A percentile compares a stretch with the other conserved stretches of the same genome.
phyloP scores from a whole-genome alignment of 2,329 filamentous ascomycete genomes.

The Xylariaceae sp. region DNA sequence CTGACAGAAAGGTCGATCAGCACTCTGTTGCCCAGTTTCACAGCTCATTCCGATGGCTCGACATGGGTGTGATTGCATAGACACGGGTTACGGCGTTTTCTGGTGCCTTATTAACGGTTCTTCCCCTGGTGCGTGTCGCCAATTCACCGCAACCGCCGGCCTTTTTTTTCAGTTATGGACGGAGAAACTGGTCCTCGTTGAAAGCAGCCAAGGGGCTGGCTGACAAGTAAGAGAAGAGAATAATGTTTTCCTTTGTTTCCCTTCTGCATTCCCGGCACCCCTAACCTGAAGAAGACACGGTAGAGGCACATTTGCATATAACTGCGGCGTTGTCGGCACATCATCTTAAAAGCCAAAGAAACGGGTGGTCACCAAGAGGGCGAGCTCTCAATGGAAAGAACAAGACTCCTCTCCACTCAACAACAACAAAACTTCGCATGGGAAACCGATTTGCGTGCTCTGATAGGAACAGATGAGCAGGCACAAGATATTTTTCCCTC shows the following conservation, averaged over 20 bases:
- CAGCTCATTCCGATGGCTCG: constrained; percentile 19
- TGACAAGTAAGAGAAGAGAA: constrained; percentile 7
- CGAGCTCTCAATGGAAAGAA: constrained; percentile 4
- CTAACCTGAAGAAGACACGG: constrained; percentile 17
- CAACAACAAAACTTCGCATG: constrained; percentile 7
- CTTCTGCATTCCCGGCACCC: constrained; percentile 10
- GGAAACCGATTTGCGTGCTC: constrained; percentile 2
- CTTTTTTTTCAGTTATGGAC: constrained; percentile 3
- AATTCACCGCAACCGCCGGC: constrained; percentile 11
- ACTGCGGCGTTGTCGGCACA: constrained; percentile 30
- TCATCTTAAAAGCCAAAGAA: constrained; percentile 25
- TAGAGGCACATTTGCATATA: constrained; percentile 28
- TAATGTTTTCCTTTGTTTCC: constrained; percentile 11
- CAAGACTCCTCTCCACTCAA: constrained; percentile 17
- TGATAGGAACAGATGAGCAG: neutral
- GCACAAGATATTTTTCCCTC: constrained; percentile 7
- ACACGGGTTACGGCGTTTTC: constrained; percentile 31
- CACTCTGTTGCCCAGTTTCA: constrained; percentile 7
- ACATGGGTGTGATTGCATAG: constrained; percentile 29
- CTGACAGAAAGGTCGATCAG: constrained; percentile 11
- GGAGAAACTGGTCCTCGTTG: constrained; percentile 1
- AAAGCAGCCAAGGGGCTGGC: constrained; percentile 5
- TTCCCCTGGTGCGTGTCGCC: constrained; percentile 5
- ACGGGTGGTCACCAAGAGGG: constrained; percentile 17
- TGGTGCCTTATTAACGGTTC: constrained; percentile 23